These are phyloP conservation scores for Sphaerulina vaccinii DNA, from an alignment of 2,329 filamentous ascomycete genomes.

Conservation along the genomic window DNA sequence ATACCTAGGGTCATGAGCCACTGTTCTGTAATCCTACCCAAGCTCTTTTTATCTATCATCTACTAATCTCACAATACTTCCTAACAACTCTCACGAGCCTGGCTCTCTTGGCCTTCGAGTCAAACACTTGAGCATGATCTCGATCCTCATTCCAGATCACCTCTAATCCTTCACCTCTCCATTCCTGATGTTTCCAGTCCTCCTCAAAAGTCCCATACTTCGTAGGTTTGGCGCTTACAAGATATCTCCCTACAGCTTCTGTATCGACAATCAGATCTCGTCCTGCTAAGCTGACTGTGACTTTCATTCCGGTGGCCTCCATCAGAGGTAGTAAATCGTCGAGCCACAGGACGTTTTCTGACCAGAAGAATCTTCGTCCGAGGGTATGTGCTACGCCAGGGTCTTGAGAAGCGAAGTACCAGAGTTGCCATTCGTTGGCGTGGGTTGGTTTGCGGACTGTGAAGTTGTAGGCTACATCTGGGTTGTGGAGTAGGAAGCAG, in stretches of 20 bases:
- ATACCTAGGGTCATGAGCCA: too few species aligned
- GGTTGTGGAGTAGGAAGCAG: slow-evolving; percentile 65
- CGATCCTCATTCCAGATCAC: slow-evolving; percentile 60
- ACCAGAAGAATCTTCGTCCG: slow-evolving; percentile 68
- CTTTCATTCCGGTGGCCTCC: slow-evolving; percentile 35
- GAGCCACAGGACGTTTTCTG: slow-evolving; percentile 68
- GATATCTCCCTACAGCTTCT: slow-evolving; percentile 56
- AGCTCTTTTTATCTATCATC: too few species aligned
- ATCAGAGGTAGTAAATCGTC: slow-evolving; percentile 55
- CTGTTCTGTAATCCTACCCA: too few species aligned
- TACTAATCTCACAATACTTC: slow-evolving; percentile 11
- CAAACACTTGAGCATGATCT: slow-evolving; percentile 64
- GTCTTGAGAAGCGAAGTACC: slow-evolving; percentile 69
- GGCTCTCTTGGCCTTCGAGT: slow-evolving; percentile 39
- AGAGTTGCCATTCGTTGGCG: slow-evolving; percentile 68
- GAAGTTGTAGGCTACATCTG: slow-evolving; percentile 71
- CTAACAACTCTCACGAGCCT: slow-evolving; percentile 14
- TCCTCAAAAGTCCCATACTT: slow-evolving; percentile 32
- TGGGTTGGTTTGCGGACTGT: slow-evolving; percentile 45
- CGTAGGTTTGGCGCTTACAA: slow-evolving; percentile 36
- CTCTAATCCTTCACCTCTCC: slow-evolving; percentile 50
- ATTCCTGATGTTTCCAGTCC: slow-evolving; percentile 30
- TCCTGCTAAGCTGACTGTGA: slow-evolving; percentile 60
- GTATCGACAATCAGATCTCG: slow-evolving; percentile 66
- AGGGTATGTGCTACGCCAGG: slow-evolving; percentile 65